Evolutionary conservation across 495 filamentous ascomycete genomes (phyloP).

Genomic region (Xanthoparmelia taractica): DNA sequence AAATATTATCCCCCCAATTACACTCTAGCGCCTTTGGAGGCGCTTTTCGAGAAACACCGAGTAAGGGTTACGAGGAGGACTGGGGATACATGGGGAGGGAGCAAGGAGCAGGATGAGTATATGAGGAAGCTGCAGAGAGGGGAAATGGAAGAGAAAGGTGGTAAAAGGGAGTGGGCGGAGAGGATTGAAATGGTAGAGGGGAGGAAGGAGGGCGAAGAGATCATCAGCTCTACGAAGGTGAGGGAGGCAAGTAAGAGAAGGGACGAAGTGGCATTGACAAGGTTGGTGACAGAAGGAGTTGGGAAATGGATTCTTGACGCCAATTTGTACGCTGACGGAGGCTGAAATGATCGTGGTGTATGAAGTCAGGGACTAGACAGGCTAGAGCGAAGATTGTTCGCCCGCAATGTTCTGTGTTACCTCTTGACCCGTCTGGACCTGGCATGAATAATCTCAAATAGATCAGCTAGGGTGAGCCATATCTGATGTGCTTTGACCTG

Average conservation of each 20-base stretch:
- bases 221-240: conserved; percentile 74
- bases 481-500: background rate
- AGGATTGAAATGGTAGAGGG: conserved; percentile 65
- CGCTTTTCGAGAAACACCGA: conserved; percentile 62
- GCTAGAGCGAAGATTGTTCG: background rate
- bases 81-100: conserved; percentile 54
- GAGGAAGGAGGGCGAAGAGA: conserved; percentile 42
- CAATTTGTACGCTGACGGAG: conserved; percentile 31
- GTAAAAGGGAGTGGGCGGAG: conserved; percentile 55
- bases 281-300: conserved; percentile 58
- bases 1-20: conserved; percentile 70
- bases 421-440: background rate
- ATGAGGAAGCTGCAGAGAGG: conserved; percentile 46
- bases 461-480: background rate
- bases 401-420: background rate
- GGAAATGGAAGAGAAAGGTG: conserved; percentile 49
- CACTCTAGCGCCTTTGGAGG: conserved; percentile 49
- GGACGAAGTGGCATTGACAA: conserved; percentile 48
- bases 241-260: conserved; percentile 51
- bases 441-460: background rate
- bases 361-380: background rate
- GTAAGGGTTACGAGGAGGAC: conserved; percentile 67
- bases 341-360: background rate
- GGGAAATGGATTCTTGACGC: conserved; percentile 47
- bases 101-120: conserved; percentile 52